These are phyloP conservation scores for Rhododendron ferrugineum DNA, from an alignment of 148 eudicot species.

Conservation along the genomic window DNA sequence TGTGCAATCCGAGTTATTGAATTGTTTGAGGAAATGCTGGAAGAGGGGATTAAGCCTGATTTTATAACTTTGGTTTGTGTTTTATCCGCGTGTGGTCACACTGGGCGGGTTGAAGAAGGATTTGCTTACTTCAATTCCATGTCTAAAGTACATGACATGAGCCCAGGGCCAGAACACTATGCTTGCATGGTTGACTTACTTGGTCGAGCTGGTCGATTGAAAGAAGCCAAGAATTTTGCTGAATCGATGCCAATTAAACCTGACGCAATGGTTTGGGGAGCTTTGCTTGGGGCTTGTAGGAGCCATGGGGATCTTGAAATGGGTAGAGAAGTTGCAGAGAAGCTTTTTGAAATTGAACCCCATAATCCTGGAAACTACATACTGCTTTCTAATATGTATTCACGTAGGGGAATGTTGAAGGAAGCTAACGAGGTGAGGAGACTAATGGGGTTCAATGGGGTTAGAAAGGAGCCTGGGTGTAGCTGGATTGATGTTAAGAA, in stretches of 20 bases:
- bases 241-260: slow-evolving; percentile 45
- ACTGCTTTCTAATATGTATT: slow-evolving; percentile 39
- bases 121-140: slow-evolving; percentile 43
- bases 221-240: slow-evolving; percentile 43
- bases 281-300: slow-evolving; percentile 50
- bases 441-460: slow-evolving; percentile 30
- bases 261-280: slow-evolving; percentile 48
- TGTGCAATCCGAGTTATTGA: slow-evolving; percentile 15
- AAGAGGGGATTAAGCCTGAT: slow-evolving; percentile 32
- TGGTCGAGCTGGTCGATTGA: slow-evolving; percentile 47
- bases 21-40: slow-evolving; percentile 22
- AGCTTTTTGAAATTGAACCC: slow-evolving; percentile 30
- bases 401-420: slow-evolving; percentile 28
- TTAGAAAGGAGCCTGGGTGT: slow-evolving; percentile 49
- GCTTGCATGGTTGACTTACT: slow-evolving; percentile 62
- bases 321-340: slow-evolving; percentile 30
- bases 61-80: slow-evolving; percentile 40
- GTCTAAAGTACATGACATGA: slow-evolving; percentile 18
- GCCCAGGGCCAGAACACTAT: slow-evolving; percentile 39
- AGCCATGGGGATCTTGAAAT: slow-evolving; percentile 39
- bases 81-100: slow-evolving; percentile 53
- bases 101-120: slow-evolving; percentile 42
- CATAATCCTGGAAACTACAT: slow-evolving; percentile 42
- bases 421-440: slow-evolving; percentile 50
- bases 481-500: slow-evolving; percentile 56